These are phyloP conservation scores for Mycena chlorophos DNA, from an alignment of 768 basidiomycete genomes.

Conservation along the genomic window DNA sequence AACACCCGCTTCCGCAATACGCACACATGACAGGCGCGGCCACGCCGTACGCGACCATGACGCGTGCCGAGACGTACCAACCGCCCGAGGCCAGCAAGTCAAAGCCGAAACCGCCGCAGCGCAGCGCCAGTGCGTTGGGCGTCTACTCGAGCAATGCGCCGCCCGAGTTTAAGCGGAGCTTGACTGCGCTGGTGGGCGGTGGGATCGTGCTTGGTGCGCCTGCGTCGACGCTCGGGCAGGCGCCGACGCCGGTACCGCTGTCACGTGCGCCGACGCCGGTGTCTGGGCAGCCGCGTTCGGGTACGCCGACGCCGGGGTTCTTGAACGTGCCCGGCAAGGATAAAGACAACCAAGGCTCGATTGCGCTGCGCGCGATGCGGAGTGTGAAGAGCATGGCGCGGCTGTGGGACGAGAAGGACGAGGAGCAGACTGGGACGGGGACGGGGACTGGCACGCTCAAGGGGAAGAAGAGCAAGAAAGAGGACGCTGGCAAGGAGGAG, in stretches of 20 bases:
- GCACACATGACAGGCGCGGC: conserved; percentile 16
- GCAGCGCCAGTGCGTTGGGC: conserved; percentile 26
- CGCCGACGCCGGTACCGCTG: conserved; percentile 14
- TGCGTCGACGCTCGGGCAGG: too few species aligned
- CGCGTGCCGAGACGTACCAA: too few species aligned
- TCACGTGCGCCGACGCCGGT: conserved; percentile 19
- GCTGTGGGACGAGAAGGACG: too few species aligned
- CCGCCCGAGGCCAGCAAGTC: neutral
- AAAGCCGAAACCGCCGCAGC: neutral
- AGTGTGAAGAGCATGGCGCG: conserved; percentile 76
- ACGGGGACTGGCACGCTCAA: too few species aligned
- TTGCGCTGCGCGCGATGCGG: conserved; percentile 77
- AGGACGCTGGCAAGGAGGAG: too few species aligned
- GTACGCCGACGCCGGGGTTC: conserved; percentile 27
- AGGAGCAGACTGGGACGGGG: too few species aligned
- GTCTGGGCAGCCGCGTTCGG: conserved; percentile 35
- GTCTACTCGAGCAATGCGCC: conserved; percentile 49
- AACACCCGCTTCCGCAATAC: conserved; percentile 1
- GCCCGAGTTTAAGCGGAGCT: conserved; percentile 51
- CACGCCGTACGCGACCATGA: conserved; percentile 17
- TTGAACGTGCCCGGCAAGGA: conserved; percentile 20
- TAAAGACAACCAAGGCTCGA: conserved; percentile 49
- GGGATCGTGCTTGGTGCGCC: conserved; percentile 12
- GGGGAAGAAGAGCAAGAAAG: too few species aligned
- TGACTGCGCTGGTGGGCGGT: conserved; percentile 31